Evolutionary conservation across 2,329 filamentous ascomycete species (phyloP).

Genomic region (Fusarium lyarnte): DNA sequence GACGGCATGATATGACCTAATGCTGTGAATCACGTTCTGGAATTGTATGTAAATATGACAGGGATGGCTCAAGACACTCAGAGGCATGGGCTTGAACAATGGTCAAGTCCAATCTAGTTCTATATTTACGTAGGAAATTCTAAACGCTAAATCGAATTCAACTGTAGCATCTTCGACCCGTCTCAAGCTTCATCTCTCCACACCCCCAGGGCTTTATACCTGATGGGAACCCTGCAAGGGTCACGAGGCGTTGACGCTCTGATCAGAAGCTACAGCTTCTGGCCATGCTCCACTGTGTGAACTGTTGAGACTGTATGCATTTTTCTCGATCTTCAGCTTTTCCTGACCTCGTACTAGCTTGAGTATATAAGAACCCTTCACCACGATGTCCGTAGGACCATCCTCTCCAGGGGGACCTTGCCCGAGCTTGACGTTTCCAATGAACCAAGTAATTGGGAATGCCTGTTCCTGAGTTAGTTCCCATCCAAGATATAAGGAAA

Average conservation of each 20-base stretch:
- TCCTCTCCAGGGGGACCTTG: conserved; percentile 40
- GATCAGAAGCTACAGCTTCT: not conserved
- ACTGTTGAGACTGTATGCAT: conserved; percentile 28
- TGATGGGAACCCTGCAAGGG: conserved; percentile 2
- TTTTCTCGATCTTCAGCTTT: conserved; percentile 20
- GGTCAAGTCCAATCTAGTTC: not conserved
- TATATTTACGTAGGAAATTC: not conserved
- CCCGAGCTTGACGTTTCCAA: conserved; percentile 48
- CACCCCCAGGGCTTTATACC: not conserved
- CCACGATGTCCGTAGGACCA: conserved; percentile 42
- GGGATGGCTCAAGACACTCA: not conserved
- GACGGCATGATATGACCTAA: not conserved
- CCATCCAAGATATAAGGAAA: not conserved
- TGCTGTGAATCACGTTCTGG: not conserved
- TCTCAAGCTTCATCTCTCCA: not conserved
- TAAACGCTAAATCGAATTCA: not conserved
- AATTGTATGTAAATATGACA: not conserved
- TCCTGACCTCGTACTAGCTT: conserved; percentile 36
- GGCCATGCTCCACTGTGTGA: conserved; percentile 9
- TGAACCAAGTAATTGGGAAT: conserved; percentile 40
- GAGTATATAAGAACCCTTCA: conserved; percentile 46
- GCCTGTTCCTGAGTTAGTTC: conserved; percentile 33
- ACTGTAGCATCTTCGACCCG: not conserved
- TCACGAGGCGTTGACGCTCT: not conserved
- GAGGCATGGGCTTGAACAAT: not conserved